Base-by-base conservation (phyloP, 169 alveolate genomes). In the Plasmodium berghei region DNA sequence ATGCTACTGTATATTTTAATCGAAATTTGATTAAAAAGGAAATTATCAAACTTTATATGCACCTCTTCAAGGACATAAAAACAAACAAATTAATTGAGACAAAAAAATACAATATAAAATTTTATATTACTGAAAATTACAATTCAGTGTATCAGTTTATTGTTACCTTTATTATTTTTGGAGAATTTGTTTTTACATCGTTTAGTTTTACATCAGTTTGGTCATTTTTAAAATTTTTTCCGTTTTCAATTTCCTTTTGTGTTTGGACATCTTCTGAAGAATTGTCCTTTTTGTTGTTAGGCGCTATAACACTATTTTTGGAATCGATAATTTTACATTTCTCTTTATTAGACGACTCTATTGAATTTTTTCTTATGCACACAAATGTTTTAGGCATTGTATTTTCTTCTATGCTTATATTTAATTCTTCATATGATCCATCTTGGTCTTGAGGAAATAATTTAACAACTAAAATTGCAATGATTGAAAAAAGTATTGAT, bases 401-500 rank as follows among this genome's bases (percentile, higher is more conserved):
- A 24, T 45, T 75, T 12, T 64, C 89, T 42, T 69, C 75, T 22
- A 28, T 34, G 26, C 49, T 52, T 46, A 77, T 63, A 58, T 77
- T 64, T 48, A 77, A 28, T 56, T 77, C 89, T 12, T 22, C 89
- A 12, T 58, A 77, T n/a, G 28, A 28, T 34, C 49, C 26, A 56
- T 52, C 28, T 45, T 77, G 70, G 28, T 66, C 63, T 22, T 56
- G 54, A 63, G 89, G 52, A 48, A 62, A 42, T 20, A 77, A n/a
- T 40, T 46, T 56, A 34, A 70, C 69, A 16, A 77, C 24, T 49
- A 63, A 28, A 64, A 48, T 22, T 77, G 66, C 63, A 14, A 64
- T 28, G 1, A 77, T 28, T 34, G 77, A 77, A 48, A 77, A 49
- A 70, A 22, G 54, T 54, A 77, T 26, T 64, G 89, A 63, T 66